A percentile compares a stretch with the other conserved stretches of the same genome.
Evolutionary conservation across 257 asterid genomes (phyloP).

Genomic region (Mentha longifolia): DNA sequence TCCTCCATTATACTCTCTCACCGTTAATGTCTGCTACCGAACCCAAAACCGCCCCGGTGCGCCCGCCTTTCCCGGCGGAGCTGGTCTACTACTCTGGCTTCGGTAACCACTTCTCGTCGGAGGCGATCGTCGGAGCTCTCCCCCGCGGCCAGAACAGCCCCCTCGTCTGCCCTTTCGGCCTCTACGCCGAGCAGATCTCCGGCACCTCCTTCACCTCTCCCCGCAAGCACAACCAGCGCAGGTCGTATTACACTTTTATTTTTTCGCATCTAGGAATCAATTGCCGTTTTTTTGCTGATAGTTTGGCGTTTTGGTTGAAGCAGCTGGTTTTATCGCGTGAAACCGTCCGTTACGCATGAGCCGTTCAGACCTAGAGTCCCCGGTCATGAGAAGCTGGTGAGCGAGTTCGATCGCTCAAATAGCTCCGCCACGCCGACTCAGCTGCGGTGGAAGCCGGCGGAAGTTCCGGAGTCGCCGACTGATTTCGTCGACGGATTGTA

Average conservation of each 20-base stretch:
- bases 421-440: slow-evolving; percentile 93
- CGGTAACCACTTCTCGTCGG: slow-evolving; percentile 83
- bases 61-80: slow-evolving; percentile 43
- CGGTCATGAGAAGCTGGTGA: slow-evolving; percentile 71
- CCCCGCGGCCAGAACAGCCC: slow-evolving; percentile 91
- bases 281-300: neutral
- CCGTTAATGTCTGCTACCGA: slow-evolving; percentile 32
- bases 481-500: slow-evolving; percentile 87
- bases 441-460: slow-evolving; percentile 87
- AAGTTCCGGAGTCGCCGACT: slow-evolving; percentile 64
- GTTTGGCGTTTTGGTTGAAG: slow-evolving; percentile 22
- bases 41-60: slow-evolving; percentile 26
- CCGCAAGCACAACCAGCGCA: slow-evolving; percentile 85
- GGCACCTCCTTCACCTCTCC: slow-evolving; percentile 98
- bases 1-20: neutral
- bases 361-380: slow-evolving; percentile 86
- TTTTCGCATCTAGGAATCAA: slow-evolving; percentile 8
- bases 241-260: slow-evolving; percentile 39
- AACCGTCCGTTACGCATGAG: slow-evolving; percentile 96
- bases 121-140: slow-evolving; percentile 84
- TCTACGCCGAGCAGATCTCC: slow-evolving; percentile 95
- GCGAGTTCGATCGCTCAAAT: slow-evolving; percentile 78
- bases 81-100: slow-evolving; percentile 77
- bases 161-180: slow-evolving; percentile 80
- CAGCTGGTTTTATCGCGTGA: slow-evolving; percentile 94